Percentiles rank a stretch among this genome's conserved stretches.
Evolutionary conservation across 225 moss, liverwort and hornwort genomes (phyloP).

Genomic region (Straminergon stramineum): DNA sequence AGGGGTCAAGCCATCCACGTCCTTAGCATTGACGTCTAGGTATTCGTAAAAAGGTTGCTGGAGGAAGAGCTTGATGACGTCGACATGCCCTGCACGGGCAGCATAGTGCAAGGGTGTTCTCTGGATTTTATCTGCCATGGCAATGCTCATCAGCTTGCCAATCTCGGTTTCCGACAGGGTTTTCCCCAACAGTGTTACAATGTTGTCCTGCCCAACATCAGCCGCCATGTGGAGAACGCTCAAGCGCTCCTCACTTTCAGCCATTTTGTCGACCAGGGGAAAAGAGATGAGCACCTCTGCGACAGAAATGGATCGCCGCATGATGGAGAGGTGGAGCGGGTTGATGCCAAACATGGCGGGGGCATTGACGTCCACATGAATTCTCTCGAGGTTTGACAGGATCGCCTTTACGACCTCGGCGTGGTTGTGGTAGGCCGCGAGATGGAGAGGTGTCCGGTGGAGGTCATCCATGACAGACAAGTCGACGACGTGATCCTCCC

Average conservation of each 20-base stretch:
- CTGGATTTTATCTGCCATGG: slow-evolving; percentile 30
- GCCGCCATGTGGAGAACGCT: slow-evolving; percentile 42
- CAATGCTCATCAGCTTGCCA: slow-evolving; percentile 2
- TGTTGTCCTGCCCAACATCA: slow-evolving; percentile 23
- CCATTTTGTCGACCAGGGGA: slow-evolving; percentile 16
- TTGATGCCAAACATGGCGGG: slow-evolving; percentile 31
- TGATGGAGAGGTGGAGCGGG: slow-evolving; percentile 33
- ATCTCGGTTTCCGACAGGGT: slow-evolving; percentile 5
- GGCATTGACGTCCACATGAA: slow-evolving; percentile 26
- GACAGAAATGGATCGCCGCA: slow-evolving; percentile 16
- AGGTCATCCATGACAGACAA: slow-evolving; percentile 21
- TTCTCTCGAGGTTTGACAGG: slow-evolving; percentile 1
- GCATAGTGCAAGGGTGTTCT: slow-evolving; percentile 48
- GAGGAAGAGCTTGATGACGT: slow-evolving; percentile 16
- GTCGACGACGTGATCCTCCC: background rate
- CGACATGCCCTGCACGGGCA: slow-evolving; percentile 23
- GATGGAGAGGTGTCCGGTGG: slow-evolving; percentile 44
- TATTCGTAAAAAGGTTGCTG: slow-evolving; percentile 20
- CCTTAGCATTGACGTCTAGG: slow-evolving; percentile 31
- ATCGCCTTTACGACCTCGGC: slow-evolving; percentile 15
- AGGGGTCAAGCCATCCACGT: slow-evolving; percentile 26
- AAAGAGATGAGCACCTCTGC: slow-evolving; percentile 8
- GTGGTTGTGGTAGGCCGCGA: slow-evolving; percentile 32
- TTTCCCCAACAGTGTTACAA: background rate
- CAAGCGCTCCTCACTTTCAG: slow-evolving; percentile 13